A percentile compares a stretch with the other conserved stretches of the same genome.
These are phyloP conservation scores for Coleophoma eucalyptorum DNA, from an alignment of 2,329 filamentous ascomycete species.

Conservation along the genomic window DNA sequence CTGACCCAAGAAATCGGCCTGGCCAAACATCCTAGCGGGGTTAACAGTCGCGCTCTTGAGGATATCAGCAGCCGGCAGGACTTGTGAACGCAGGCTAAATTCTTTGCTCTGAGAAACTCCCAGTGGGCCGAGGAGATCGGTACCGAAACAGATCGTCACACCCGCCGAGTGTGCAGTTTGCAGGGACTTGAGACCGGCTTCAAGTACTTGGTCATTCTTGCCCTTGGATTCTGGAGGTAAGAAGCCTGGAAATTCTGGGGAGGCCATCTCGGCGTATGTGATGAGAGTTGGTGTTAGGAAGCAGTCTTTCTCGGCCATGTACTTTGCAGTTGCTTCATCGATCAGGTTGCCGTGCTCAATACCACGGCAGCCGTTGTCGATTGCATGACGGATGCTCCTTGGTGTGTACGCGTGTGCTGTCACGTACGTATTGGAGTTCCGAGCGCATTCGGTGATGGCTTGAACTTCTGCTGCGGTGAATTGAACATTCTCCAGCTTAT, in stretches of 20 bases:
- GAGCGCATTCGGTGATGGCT: conserved; percentile 47
- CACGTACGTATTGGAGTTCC: conserved; percentile 45
- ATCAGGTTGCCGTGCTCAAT: conserved; percentile 61
- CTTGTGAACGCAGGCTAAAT: conserved; percentile 40
- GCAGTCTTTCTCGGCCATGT: conserved; percentile 44
- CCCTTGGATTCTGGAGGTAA: conserved; percentile 36
- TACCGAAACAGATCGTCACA: conserved; percentile 52
- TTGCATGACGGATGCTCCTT: conserved; percentile 47
- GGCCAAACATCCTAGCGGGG: conserved; percentile 43
- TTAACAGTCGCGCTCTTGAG: conserved; percentile 49
- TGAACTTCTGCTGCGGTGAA: conserved; percentile 53
- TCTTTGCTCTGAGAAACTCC: conserved; percentile 44
- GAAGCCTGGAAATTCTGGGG: conserved; percentile 37
- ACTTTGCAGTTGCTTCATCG: conserved; percentile 49
- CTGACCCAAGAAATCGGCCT: conserved; percentile 43
- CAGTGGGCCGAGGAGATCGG: conserved; percentile 48
- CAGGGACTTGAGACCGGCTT: conserved; percentile 40
- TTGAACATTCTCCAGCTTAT: conserved; percentile 48
- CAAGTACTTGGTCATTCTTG: conserved; percentile 49
- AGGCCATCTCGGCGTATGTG: conserved; percentile 45
- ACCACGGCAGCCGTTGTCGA: conserved; percentile 49
- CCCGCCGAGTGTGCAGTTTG: conserved; percentile 46
- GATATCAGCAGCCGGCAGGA: conserved; percentile 38
- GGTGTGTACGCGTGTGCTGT: conserved; percentile 57
- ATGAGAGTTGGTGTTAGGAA: conserved; percentile 52